Evolutionary conservation across 2,329 filamentous ascomycete species (phyloP).

Genomic region (Microcyclospora tardicrescens): DNA sequence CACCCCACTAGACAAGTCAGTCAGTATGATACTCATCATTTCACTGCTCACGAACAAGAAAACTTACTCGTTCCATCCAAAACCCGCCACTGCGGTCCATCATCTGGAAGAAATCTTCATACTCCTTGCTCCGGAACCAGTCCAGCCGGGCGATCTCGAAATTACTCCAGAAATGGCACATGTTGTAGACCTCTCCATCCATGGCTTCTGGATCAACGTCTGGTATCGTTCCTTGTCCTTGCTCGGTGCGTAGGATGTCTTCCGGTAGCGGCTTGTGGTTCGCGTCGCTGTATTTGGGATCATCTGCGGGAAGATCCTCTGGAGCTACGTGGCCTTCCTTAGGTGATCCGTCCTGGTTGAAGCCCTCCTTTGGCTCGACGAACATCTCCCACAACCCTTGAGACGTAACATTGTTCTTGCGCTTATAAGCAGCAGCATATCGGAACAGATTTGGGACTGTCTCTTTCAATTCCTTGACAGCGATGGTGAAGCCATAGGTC

Average conservation of each 20-base stretch:
- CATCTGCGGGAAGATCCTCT: conserved; percentile 33
- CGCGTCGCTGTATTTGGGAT: conserved; percentile 50
- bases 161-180: conserved; percentile 99
- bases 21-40: no score
- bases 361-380: conserved; percentile 59
- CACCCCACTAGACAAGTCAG: conserved; percentile 64
- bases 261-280: conserved; percentile 60
- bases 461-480: conserved; percentile 93
- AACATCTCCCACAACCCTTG: conserved; percentile 99
- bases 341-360: conserved; percentile 37
- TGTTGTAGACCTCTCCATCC: conserved; percentile 98
- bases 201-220: conserved; percentile 84
- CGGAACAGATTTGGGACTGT: conserved; percentile 98
- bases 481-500: conserved; percentile 97
- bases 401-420: conserved; percentile 77
- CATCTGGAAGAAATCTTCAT: conserved; percentile 96
- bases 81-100: conserved; percentile 98
- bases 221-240: conserved; percentile 55
- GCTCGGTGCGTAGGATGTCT: conserved; percentile 65
- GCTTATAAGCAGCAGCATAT: conserved; percentile 96
- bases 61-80: conserved; percentile 89
- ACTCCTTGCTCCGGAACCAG: conserved; percentile 95
- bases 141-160: conserved; percentile 92
- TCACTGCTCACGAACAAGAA: background rate
- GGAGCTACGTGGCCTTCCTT: conserved; percentile 27